Evolutionary conservation across 2,329 filamentous ascomycete species (phyloP).

Genomic region (Aspergillus sojae): DNA sequence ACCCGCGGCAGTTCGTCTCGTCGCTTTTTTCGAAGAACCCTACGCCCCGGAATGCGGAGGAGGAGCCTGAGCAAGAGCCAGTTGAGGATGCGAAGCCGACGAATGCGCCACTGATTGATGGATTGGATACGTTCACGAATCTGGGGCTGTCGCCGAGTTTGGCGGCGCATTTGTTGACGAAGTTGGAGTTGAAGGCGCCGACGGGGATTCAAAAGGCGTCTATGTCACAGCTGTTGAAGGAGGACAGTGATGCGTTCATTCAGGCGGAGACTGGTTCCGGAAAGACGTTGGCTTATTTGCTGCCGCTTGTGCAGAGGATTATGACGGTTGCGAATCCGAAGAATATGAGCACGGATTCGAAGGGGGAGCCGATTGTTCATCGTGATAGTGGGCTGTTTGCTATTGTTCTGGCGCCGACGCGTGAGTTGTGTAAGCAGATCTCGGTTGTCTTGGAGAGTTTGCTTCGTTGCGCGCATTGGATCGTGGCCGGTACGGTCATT

Average conservation of each 20-base stretch:
- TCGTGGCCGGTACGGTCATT: slow-evolving; percentile 84
- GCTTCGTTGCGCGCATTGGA: slow-evolving; percentile 87
- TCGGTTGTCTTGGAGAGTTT: slow-evolving; percentile 82
- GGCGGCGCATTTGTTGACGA: slow-evolving; percentile 79
- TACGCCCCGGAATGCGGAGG: slow-evolving; percentile 61
- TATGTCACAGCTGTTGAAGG: slow-evolving; percentile 75
- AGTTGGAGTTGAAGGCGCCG: slow-evolving; percentile 85
- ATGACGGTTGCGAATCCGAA: slow-evolving; percentile 66
- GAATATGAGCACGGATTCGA: slow-evolving; percentile 37
- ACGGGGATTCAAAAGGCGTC: slow-evolving; percentile 94
- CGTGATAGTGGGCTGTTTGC: slow-evolving; percentile 90
- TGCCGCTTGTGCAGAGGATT: slow-evolving; percentile 88
- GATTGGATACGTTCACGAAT: slow-evolving; percentile 81
- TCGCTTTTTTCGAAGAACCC: slow-evolving; percentile 93
- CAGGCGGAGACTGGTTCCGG: slow-evolving; percentile 97
- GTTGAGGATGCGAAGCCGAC: slow-evolving; percentile 65
- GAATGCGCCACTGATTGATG: slow-evolving; percentile 85
- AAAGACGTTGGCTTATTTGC: slow-evolving; percentile 93
- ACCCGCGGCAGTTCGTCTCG: slow-evolving; percentile 72
- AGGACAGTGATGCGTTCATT: slow-evolving; percentile 88
- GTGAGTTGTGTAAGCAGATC: slow-evolving; percentile 94
- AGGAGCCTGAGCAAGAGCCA: slow-evolving; percentile 32
- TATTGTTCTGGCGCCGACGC: slow-evolving; percentile 88
- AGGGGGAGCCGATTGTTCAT: slow-evolving; percentile 61
- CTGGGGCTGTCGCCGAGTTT: slow-evolving; percentile 80